Base-by-base conservation (phyloP, 306 rosid species). In the Elaeagnus macrophylla region DNA sequence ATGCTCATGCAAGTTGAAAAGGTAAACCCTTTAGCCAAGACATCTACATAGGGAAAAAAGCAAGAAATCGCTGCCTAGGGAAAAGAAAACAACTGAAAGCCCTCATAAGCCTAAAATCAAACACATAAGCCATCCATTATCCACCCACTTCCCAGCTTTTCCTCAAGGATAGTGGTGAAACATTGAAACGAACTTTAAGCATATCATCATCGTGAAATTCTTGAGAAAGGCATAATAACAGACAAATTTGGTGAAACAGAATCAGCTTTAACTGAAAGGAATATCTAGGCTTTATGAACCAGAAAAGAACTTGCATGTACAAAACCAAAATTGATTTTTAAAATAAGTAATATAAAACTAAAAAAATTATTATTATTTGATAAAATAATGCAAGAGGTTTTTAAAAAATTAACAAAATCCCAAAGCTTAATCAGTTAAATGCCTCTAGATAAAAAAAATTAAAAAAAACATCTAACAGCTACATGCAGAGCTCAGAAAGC, bases 31-130 rank as follows among this genome's bases (percentile, higher is more conserved):
- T 36, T 45, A 44, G 11, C 39, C 60, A 63, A 39, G 48, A 19
- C 15, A 60, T 41, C 47, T 43, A 51, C 59, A 10, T 20, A 35
- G 17, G 5, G 13, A 42, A 51, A 55, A 43, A 16, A 16, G 60
- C 10, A 48, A 51, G 52, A 53, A 51, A 20, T 11, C 35, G 52
- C 12, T 15, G 47, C 59, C 42, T 11, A 46, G 56, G 43, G 62
- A 8, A 19, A 53, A 10, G 38, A 47, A 12, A 40, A 9, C 10
- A 15, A 12, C 39, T 66, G 20, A 48, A 41, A 68, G 20, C 46
- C 60, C 67, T 54, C 52, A 39, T 45, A 48, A 43, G 61, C 69
- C 53, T 59, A 62, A 25, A 51, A 72, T 59, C 82, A 77, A 77
- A 77, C 69, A 75, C 65, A 57, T 69, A 59, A 76, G 67, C 37